Percentiles rank a stretch among this genome's conserved stretches.
phyloP scores from a whole-genome alignment of 2,329 filamentous ascomycete species.

The Torrubiella hemipterigena region DNA sequence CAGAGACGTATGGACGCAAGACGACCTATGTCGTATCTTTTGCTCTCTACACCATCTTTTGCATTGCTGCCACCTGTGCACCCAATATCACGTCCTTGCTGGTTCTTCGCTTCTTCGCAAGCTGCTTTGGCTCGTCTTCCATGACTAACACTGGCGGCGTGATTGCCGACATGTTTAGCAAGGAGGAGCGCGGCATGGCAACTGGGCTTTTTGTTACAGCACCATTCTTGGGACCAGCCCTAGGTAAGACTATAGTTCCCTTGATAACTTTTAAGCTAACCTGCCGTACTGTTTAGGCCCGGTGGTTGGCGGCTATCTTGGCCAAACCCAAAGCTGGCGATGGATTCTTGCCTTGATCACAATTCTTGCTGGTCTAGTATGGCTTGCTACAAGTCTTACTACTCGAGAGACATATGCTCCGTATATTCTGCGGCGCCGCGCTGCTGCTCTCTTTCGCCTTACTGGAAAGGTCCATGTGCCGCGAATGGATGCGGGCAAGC shows the following conservation, averaged over 20 bases:
- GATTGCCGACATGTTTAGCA: constrained; percentile 44
- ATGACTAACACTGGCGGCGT: constrained; percentile 44
- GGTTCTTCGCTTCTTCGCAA: constrained; percentile 48
- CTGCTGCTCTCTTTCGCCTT: constrained; percentile 27
- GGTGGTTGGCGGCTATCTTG: constrained; percentile 45
- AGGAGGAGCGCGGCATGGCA: constrained; percentile 36
- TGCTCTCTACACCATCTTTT: constrained; percentile 40
- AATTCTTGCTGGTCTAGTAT: constrained; percentile 40
- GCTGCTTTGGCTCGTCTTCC: constrained; percentile 42
- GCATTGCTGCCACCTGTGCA: constrained; percentile 37
- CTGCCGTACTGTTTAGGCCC: constrained; percentile 20
- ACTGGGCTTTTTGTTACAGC: constrained; percentile 43
- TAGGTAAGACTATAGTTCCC: constrained; percentile 20
- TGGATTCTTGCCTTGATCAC: constrained; percentile 47
- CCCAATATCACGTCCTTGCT: constrained; percentile 42
- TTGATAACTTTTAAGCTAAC: background rate
- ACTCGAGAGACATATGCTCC: constrained; percentile 43
- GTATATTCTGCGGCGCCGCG: constrained; percentile 33
- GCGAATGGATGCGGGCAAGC: constrained; percentile 23
- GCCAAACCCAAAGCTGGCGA: constrained; percentile 42
- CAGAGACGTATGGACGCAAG: constrained; percentile 45
- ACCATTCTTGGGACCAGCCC: constrained; percentile 44
- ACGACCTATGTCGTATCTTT: constrained; percentile 41
- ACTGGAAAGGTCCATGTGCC: constrained; percentile 39
- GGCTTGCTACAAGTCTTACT: constrained; percentile 30